A percentile compares a stretch with the other conserved stretches of the same genome.
Conservation (phyloP, 352 stramenopile species). For the Globisporangium okanoganense region DNA sequence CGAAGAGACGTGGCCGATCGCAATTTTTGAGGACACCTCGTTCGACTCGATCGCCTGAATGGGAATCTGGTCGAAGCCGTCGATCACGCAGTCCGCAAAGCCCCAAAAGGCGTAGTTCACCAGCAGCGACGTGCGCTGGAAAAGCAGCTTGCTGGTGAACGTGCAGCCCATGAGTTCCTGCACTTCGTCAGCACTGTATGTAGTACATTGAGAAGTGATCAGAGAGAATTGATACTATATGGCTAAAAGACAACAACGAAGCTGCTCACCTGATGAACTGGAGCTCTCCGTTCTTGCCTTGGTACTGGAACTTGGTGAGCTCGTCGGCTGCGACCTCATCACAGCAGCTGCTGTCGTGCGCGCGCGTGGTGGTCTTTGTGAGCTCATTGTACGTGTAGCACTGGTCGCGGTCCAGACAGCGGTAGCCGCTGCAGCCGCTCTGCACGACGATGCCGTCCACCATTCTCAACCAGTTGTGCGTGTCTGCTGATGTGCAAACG, state of each 20-base stretch:
- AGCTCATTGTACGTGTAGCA: slow-evolving; percentile 52
- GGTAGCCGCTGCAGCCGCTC: slow-evolving; percentile 33
- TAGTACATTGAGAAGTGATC: background rate
- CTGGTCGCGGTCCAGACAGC: slow-evolving; percentile 59
- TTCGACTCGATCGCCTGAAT: slow-evolving; percentile 19
- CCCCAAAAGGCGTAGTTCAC: slow-evolving; percentile 78
- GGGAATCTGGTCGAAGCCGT: slow-evolving; percentile 45
- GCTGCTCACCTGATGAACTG: slow-evolving; percentile 29
- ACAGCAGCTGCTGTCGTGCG: slow-evolving; percentile 37
- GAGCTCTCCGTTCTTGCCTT: slow-evolving; percentile 21
- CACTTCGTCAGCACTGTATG: slow-evolving; percentile 31
- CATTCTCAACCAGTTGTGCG: slow-evolving; percentile 5
- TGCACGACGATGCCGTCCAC: slow-evolving; percentile 1
- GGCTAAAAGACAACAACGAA: background rate
- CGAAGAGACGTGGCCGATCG: slow-evolving; percentile 45
- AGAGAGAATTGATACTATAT: background rate
- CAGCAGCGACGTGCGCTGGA: slow-evolving; percentile 61
- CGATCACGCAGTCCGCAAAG: slow-evolving; percentile 45
- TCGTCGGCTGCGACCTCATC: slow-evolving; percentile 25
- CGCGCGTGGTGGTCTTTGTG: slow-evolving; percentile 29
- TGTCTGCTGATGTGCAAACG: background rate
- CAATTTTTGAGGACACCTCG: slow-evolving; percentile 43
- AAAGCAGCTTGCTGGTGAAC: slow-evolving; percentile 72
- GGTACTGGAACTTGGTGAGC: slow-evolving; percentile 38
- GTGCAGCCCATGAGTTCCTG: slow-evolving; percentile 67